These are phyloP conservation scores for Hygrocybe coccinea DNA, from an alignment of 768 basidiomycete species.

Conservation along the genomic window DNA sequence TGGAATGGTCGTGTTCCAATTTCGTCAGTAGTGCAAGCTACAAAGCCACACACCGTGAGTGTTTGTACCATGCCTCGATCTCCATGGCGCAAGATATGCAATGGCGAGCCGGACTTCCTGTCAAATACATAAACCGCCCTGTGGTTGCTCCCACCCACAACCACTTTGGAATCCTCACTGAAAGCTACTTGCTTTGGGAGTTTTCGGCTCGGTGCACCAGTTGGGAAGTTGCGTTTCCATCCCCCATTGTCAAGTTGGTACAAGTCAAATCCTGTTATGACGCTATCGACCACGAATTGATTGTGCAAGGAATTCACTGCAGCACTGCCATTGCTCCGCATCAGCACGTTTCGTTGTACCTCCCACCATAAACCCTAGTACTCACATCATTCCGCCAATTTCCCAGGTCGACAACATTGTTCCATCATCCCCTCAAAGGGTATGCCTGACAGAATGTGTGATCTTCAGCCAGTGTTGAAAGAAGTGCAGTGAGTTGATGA, in stretches of 20 bases:
- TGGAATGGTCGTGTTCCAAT: too few species aligned
- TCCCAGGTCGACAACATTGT: not conserved
- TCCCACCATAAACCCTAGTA: slow-evolving; percentile 4
- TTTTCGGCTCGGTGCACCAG: slow-evolving; percentile 9
- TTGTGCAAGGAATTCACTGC: slow-evolving; percentile 7
- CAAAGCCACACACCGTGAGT: slow-evolving; percentile 2
- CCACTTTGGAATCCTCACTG: slow-evolving; percentile 3
- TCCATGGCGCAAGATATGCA: slow-evolving; percentile 11
- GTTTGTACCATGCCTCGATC: slow-evolving; percentile 11
- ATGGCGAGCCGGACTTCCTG: slow-evolving; percentile 11
- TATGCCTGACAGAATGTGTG: not conserved
- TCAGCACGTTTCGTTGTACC: too few species aligned
- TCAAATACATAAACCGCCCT: slow-evolving; percentile 20
- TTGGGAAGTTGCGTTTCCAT: slow-evolving; percentile 11
- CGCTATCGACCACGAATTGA: slow-evolving; percentile 19
- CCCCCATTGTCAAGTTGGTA: slow-evolving; percentile 16
- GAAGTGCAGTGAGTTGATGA: not conserved
- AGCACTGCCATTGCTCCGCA: slow-evolving; percentile 10
- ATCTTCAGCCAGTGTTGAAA: not conserved
- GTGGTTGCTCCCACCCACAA: slow-evolving; percentile 23
- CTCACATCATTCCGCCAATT: not conserved
- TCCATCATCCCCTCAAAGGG: not conserved
- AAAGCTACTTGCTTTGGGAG: slow-evolving; percentile 19
- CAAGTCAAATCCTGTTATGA: slow-evolving; percentile 16
- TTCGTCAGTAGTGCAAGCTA: not conserved